Base-by-base conservation (phyloP, 129 eudicot species). In the Ambrosia artemisiifolia region DNA sequence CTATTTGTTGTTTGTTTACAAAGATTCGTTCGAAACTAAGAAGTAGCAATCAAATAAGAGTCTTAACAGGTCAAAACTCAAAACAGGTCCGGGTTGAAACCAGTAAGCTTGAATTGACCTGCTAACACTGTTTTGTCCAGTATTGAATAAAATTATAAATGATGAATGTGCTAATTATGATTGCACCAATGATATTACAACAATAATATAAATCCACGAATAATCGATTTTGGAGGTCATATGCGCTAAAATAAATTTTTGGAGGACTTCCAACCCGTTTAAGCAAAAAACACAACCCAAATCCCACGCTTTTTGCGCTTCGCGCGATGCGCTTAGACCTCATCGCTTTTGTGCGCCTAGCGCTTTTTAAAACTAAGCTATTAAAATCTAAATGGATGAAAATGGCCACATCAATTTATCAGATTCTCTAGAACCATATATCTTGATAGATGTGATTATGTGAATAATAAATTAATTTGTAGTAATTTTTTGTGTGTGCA, bases 31-130 rank as follows among this genome's bases (percentile, higher is more conserved):
- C 11, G 32, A 65, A 33, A 40, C 11, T 24, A 55, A 75, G 57
- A 28, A 75, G 20, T n/a, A 65, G n/a, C 67, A 28, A 20, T 74
- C 17, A 54, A 53, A 75, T 24, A 65, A 19, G 43, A n/a, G 69
- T 51, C 74, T 69, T 32, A 16, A 35, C n/a, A 7, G 54, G 70
- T 11, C 44, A 42, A 42, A 40, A 42, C 20, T 20, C 44, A 42
- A 42, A 40, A 65, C 44, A 42, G 70, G 53, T 34, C 17, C 12
- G 1, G 3, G 38, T 40, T 40, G 44, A 40, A 40, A 40, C 11
- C 44, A 40, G 44, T 40, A 11, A 38, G 18, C 17, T 47, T 11
- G 16, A 11, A 6, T 11, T 59, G 38, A 59, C 65, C 18, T 55
- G 18, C 40, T 24, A 32, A 59, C 65, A 59, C 18, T 30, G 1